Percentiles rank a stretch among this genome's conserved stretches.
Conservation (phyloP, 2,329 filamentous ascomycete species). For the Trichoderma gracile region DNA sequence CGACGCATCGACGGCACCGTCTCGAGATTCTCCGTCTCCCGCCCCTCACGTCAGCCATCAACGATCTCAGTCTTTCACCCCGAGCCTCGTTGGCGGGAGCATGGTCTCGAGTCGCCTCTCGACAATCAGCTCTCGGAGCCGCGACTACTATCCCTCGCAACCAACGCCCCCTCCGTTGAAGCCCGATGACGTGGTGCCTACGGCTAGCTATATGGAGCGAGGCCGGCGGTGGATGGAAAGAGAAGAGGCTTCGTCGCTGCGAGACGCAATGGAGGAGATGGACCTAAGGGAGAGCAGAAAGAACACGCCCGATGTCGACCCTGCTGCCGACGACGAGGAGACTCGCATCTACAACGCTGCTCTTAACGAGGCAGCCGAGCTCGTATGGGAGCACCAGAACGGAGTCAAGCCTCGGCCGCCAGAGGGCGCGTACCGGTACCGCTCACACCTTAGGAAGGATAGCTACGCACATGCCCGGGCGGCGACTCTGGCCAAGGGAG, state of each 20-base stretch:
- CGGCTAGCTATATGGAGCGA: slow-evolving; percentile 69
- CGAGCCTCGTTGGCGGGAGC: slow-evolving; percentile 48
- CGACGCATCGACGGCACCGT: slow-evolving; percentile 37
- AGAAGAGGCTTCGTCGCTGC: slow-evolving; percentile 70
- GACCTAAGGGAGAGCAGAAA: slow-evolving; percentile 51
- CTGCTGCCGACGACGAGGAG: slow-evolving; percentile 48
- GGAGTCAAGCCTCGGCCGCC: slow-evolving; percentile 55
- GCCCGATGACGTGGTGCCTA: slow-evolving; percentile 63
- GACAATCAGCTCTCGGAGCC: slow-evolving; percentile 45
- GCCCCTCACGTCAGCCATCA: slow-evolving; percentile 29
- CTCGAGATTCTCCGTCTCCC: slow-evolving; percentile 30
- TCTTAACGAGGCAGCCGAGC: slow-evolving; percentile 73
- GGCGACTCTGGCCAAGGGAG: slow-evolving; percentile 56
- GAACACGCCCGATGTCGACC: slow-evolving; percentile 27
- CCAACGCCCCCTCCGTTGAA: slow-evolving; percentile 50
- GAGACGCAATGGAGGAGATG: slow-evolving; percentile 73
- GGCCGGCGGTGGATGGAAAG: slow-evolving; percentile 79
- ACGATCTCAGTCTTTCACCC: slow-evolving; percentile 37
- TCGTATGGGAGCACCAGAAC: slow-evolving; percentile 76
- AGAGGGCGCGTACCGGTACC: slow-evolving; percentile 67
- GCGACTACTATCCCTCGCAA: slow-evolving; percentile 54
- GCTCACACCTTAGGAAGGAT: slow-evolving; percentile 66
- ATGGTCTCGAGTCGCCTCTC: slow-evolving; percentile 53
- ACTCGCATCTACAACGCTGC: slow-evolving; percentile 69
- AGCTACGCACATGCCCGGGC: slow-evolving; percentile 69